Base-by-base conservation (phyloP, 1,284 basidiomycete genomes). In the Ustilago vetiveriae region DNA sequence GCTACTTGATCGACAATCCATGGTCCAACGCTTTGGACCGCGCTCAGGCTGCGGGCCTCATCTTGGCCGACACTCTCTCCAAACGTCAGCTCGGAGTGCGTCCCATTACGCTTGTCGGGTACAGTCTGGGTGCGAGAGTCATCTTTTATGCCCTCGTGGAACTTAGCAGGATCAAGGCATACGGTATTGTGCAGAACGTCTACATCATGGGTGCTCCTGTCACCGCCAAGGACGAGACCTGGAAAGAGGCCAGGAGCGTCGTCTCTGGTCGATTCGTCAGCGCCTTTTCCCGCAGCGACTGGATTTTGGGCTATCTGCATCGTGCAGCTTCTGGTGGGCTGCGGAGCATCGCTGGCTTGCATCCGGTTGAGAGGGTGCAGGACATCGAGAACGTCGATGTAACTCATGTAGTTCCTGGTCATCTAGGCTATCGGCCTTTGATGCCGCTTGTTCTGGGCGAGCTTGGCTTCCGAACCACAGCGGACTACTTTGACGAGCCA, bases 401-500 rank as follows among this genome's bases (percentile, higher is more conserved):
- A 35, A 82, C 80, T 0, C 70, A 79, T 19, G 51, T 75, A 4
- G 79, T 82, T 10, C 80, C 80, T 0, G 80, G 80, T 7, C 80
- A 82, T 43, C 55, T 82, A 3, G 67, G 68, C 16, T 82, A 82
- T 40, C 76, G 80, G 16, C 71, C 79, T 3, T 43, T 80, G 42
- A 82, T 78, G 70, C 80, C 80, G 22, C 66, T 81, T 7, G 78
- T 82, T 10, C 65, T 82, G 17, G 59, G 75, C 42, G 76, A 82
- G 67, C 70, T 82, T 5, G 79, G 79, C 30, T 82, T 82, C 63
- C 66, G 72, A 32, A 76, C 74, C 16, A 81, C 79, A 0, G 79
- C 79, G 2, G 80, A 82, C 58, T 82, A 80, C 71, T 82, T 82
- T 66, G 80, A 82, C 52, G 80, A 82, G 63, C 80, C 80, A 6